Base-by-base conservation (phyloP, 2,329 filamentous ascomycete species). In the Nothophaeocryptopus gaeumannii region DNA sequence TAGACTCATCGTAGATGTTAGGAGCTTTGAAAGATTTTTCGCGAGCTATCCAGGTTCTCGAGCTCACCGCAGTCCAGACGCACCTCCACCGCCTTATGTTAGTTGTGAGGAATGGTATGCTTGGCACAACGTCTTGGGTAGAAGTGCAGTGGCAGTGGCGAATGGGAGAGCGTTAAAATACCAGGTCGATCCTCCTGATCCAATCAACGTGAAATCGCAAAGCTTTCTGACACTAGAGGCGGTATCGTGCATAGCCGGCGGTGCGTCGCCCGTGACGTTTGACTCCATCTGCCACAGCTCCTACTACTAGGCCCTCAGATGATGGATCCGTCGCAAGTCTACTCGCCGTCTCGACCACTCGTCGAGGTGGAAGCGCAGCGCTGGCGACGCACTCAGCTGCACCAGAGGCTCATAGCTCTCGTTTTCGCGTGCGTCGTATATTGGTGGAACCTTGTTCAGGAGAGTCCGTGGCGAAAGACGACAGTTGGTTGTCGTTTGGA, bases 91-190 rank as follows among this genome's bases (percentile, higher is more conserved):
- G 50, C 44, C 50, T 37, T 47, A 7, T 26, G 39, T 44, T 44
- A 34, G 39, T 39, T 44, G 44, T 38, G 26, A 37, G 31, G 33
- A 33, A 42, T 45, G 50, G 50, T 53, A 53, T 53, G 26, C 50
- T 53, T 53, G 45, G 50, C 50, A 53, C 33, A n/a, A 37, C 8
- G 12, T 42, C 36, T 38, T 48, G 42, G 45, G 50, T 46, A 45
- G 37, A 36, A 45, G 36, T 39, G 50, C 50, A 52, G 39, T 43
- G 37, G 32, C 30, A 8, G 33, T 34, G 39, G 39, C 50, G 50
- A 52, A 52, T 52, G 38, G 30, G 31, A 45, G 32, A 35, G 43
- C 16, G 33, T 13, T 36, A 45, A 52, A 47, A 39, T 32, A 39
- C 5, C 31, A 42, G 39, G 32, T 35, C 43, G 39, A 34, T 15